Evolutionary conservation across 768 basidiomycete species (phyloP).

Genomic region (Coprinopsis marcescibilis): DNA sequence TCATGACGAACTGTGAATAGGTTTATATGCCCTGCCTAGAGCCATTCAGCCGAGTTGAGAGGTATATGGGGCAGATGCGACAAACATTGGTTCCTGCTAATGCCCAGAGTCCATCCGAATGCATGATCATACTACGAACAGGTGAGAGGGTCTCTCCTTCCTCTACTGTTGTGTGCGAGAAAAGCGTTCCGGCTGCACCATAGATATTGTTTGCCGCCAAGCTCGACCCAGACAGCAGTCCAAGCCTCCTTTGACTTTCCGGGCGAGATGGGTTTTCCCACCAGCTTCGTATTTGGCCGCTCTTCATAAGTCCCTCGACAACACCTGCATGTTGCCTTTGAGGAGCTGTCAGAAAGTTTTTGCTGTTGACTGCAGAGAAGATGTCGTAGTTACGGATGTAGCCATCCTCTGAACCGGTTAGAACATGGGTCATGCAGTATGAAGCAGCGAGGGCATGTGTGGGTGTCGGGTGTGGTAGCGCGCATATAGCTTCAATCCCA

Average conservation of each 20-base stretch:
- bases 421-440: slow-evolving; percentile 77
- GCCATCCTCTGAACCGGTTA: slow-evolving; percentile 92
- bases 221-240: slow-evolving; percentile 4
- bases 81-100: slow-evolving; percentile 83
- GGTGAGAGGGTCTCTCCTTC: slow-evolving; percentile 54
- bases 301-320: slow-evolving; percentile 88
- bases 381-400: slow-evolving; percentile 92
- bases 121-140: slow-evolving; percentile 87
- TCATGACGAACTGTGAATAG: slow-evolving; percentile 91
- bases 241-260: slow-evolving; percentile 24
- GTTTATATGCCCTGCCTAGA: slow-evolving; percentile 84
- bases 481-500: slow-evolving; percentile 87
- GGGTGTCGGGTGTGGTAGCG: slow-evolving; percentile 82
- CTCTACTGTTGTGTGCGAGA: slow-evolving; percentile 31
- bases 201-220: too few species aligned
- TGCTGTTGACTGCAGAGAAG: slow-evolving; percentile 83
- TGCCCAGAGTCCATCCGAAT: slow-evolving; percentile 90
- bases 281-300: slow-evolving; percentile 82
- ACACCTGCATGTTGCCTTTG: slow-evolving; percentile 86
- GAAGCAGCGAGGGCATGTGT: slow-evolving; percentile 87
- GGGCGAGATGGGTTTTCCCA: slow-evolving; percentile 69
- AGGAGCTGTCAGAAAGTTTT: slow-evolving; percentile 79
- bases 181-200: not conserved
- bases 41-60: slow-evolving; percentile 11
- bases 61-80: slow-evolving; percentile 13